These are phyloP conservation scores for Tirmania nivea DNA, from an alignment of 495 filamentous ascomycete genomes.

Conservation along the genomic window DNA sequence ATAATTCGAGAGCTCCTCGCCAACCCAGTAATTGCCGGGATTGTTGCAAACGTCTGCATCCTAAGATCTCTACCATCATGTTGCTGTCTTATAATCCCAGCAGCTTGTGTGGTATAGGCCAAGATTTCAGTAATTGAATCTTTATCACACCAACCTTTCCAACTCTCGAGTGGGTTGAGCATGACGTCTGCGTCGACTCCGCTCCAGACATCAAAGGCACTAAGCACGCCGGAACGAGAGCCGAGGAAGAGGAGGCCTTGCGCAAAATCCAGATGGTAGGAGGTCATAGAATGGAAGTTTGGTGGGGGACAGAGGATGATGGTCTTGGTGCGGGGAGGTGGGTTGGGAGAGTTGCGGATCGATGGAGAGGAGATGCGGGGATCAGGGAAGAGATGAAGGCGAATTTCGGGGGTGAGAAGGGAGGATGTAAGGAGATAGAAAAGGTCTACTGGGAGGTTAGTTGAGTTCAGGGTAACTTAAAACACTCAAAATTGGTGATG, in stretches of 20 bases:
- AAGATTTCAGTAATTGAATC: slow-evolving; percentile 53
- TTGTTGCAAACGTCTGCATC: background rate
- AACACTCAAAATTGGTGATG: background rate
- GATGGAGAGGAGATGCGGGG: background rate
- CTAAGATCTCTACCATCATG: background rate
- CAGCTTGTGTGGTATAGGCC: background rate
- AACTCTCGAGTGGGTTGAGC: slow-evolving; percentile 16
- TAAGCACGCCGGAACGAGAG: slow-evolving; percentile 39
- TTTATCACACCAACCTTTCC: slow-evolving; percentile 29
- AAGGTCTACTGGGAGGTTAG: slow-evolving; percentile 1
- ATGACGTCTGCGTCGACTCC: slow-evolving; percentile 6
- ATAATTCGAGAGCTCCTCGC: slow-evolving; percentile 24
- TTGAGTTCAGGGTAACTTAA: background rate
- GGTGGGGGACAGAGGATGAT: background rate
- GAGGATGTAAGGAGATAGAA: slow-evolving; percentile 15
- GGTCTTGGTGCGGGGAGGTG: slow-evolving; percentile 3
- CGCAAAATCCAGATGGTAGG: slow-evolving; percentile 20
- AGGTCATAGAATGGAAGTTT: slow-evolving; percentile 23
- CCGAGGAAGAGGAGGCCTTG: slow-evolving; percentile 38
- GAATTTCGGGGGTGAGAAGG: slow-evolving; percentile 1
- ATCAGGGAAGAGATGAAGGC: background rate
- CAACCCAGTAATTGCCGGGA: background rate
- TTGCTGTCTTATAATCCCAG: background rate
- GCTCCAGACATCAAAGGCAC: slow-evolving; percentile 26
- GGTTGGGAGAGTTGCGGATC: background rate